These are phyloP conservation scores for Cymbopogon flexuosus DNA, from an alignment of 202 grass and related monocot species.

Conservation along the genomic window DNA sequence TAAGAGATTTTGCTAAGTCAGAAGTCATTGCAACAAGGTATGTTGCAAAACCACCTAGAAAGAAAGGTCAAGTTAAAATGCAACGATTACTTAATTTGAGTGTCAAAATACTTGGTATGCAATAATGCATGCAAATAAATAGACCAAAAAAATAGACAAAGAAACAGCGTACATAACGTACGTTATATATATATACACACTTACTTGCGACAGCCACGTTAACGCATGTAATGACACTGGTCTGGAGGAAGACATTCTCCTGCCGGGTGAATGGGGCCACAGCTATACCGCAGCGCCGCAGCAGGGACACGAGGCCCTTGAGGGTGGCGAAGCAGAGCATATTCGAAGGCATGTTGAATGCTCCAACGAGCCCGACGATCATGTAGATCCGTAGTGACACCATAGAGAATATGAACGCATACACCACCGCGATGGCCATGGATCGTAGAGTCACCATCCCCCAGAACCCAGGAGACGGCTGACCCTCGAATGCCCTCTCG, in stretches of 20 bases:
- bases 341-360: conserved; percentile 33
- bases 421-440: conserved; percentile 19
- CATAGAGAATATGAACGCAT: conserved; percentile 5
- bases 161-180: not conserved
- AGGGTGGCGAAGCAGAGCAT: conserved; percentile 40
- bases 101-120: not conserved
- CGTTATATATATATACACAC: not conserved
- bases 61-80: not conserved
- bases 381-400: conserved; percentile 32
- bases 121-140: not conserved
- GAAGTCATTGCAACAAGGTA: conserved; percentile 45
- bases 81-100: not conserved
- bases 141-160: not conserved
- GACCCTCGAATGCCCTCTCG: conserved; percentile 34
- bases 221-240: conserved; percentile 36
- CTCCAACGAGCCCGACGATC: conserved; percentile 24
- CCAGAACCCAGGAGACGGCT: conserved; percentile 5
- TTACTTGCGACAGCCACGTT: conserved; percentile 38
- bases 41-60: conserved; percentile 59
- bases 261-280: conserved; percentile 47
- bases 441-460: conserved; percentile 25
- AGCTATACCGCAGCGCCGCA: not conserved
- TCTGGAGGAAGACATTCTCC: conserved; percentile 62
- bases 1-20: conserved; percentile 39
- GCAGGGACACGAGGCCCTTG: not conserved